Conservation (phyloP, 495 filamentous ascomycete genomes). For the Penicillium angulare region DNA sequence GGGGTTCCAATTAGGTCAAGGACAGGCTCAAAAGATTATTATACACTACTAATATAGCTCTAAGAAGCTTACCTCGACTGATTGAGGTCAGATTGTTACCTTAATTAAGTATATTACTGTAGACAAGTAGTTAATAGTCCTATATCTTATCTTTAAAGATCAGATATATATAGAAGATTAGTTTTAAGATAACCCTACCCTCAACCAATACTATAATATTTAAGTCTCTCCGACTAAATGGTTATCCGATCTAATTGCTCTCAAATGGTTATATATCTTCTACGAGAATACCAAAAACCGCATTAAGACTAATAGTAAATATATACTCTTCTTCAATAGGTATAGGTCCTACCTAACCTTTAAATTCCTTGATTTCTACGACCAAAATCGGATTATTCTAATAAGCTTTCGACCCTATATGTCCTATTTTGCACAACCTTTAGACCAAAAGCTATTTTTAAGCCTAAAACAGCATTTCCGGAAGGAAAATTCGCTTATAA, state of each 20-base stretch:
- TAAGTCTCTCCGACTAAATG: neutral
- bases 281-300: neutral
- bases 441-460: neutral
- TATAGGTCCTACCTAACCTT: neutral
- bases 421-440: neutral
- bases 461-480: neutral
- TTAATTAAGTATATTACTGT: neutral
- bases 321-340: neutral
- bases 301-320: neutral
- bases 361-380: neutral
- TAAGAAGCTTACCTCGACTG: neutral
- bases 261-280: neutral
- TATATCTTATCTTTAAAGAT: neutral
- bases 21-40: neutral
- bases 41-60: neutral
- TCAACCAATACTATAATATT: neutral
- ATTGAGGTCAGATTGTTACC: neutral
- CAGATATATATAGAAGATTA: neutral
- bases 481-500: neutral
- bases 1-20: neutral
- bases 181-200: neutral
- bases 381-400: neutral
- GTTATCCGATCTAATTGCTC: neutral
- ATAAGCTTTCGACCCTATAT: neutral
- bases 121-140: neutral